Evolutionary conservation across 352 stramenopile genomes (phyloP), one percentile per base, ranked within the genome.

Genomic region (Phytophthora pinifolia): DNA sequence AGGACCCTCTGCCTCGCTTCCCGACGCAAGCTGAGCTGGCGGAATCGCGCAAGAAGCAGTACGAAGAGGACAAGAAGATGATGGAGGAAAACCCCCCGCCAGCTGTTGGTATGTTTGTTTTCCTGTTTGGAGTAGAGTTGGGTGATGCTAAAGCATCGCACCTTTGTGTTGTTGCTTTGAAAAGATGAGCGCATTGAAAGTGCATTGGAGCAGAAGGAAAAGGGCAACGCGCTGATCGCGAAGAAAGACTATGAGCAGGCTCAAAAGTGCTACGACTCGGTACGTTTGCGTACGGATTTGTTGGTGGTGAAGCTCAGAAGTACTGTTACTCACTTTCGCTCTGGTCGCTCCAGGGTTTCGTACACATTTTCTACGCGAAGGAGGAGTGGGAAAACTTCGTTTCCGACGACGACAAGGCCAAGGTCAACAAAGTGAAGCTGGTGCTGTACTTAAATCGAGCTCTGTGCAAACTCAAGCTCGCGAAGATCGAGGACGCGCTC

Each of bases 261-360:
- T 0, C 84, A 94, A 64, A 92, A 90, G 54, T 83, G 83, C 58
- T 94, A 94, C 61, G 84, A 94, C 55, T 88, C 84, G 67, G 84
- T 93, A 47, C 18, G 55, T 48, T 30, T 55, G 3, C 1, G 1
- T 14, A 29, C 10, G 12, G 6, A 15, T 44, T 20, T 6, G 9
- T 14, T 53, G 3, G 1, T 15, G 22, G 15, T 22, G 17, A 15
- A 9, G 29, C 18, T 10, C 29, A 18, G 2, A 32, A 31, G 20
- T 31, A 29, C 9, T 29, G 15, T 46, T 46, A 46, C 45, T 66
- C 9, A 47, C 27, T n/a, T 49, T 42, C 9, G 31, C 20, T 49
- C 8, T 38, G 37, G 14, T 54, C 7, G 20, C 17, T 27, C 2
- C 48, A 93, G 83, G 83, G 82, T 6, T 94, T 94, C 44, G 84